These are phyloP conservation scores for Emydomyces testavorans DNA, from an alignment of 2,329 filamentous ascomycete species.

Conservation along the genomic window DNA sequence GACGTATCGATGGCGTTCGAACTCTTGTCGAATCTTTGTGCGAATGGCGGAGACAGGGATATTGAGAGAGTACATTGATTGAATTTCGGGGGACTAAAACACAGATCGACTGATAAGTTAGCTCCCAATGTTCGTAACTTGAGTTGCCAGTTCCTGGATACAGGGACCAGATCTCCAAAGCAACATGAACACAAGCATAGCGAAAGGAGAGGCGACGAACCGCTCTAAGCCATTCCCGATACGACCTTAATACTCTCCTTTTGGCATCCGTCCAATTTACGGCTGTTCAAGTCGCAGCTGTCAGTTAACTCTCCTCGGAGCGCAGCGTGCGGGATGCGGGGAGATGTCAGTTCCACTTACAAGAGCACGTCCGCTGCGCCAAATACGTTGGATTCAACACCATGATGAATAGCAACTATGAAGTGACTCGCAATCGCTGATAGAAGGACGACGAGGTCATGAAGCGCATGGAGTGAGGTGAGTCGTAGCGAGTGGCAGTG, in stretches of 20 bases:
- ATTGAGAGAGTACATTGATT: slow-evolving; percentile 90
- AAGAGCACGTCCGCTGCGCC: slow-evolving; percentile 66
- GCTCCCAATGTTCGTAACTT: slow-evolving; percentile 1
- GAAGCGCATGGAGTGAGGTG: slow-evolving; percentile 2
- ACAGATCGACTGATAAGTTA: background rate
- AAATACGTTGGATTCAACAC: slow-evolving; percentile 90
- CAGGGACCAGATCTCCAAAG: too few species aligned
- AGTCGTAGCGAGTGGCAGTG: slow-evolving; percentile 2
- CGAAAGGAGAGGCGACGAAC: slow-evolving; percentile 49
- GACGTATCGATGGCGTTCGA: slow-evolving; percentile 88
- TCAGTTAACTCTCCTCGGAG: slow-evolving; percentile 19
- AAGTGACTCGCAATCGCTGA: background rate
- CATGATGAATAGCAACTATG: slow-evolving; percentile 42
- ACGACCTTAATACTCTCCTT: slow-evolving; percentile 72
- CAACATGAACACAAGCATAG: background rate
- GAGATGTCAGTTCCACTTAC: slow-evolving; percentile 40
- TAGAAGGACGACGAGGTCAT: background rate
- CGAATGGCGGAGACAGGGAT: slow-evolving; percentile 78
- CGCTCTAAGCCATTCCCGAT: slow-evolving; percentile 91
- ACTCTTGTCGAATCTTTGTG: slow-evolving; percentile 91
- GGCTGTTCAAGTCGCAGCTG: slow-evolving; percentile 43
- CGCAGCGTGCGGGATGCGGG: background rate
- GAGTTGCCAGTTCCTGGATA: background rate
- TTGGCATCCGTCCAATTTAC: slow-evolving; percentile 82
- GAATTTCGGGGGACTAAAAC: slow-evolving; percentile 79